Conservation (phyloP, 495 filamentous ascomycete genomes). For the Annulohypoxylon nitens region DNA sequence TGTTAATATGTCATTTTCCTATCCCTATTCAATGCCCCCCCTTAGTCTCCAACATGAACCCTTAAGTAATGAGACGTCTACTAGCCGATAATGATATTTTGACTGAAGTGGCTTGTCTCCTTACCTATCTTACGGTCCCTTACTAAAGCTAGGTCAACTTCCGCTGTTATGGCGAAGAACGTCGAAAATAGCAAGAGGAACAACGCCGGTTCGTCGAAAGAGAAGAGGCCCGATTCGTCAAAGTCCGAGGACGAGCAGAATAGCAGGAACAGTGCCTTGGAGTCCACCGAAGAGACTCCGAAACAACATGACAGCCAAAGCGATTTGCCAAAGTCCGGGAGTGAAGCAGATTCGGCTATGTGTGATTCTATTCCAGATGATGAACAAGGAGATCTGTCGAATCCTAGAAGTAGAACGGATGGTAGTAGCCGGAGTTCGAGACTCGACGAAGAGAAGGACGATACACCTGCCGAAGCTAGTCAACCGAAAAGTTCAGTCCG, state of each 20-base stretch:
- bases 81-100: conserved; percentile 31
- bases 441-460: conserved; percentile 30
- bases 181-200: conserved; percentile 13
- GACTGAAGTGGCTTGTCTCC: conserved; percentile 40
- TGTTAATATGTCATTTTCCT: conserved; percentile 7
- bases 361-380: conserved; percentile 12
- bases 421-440: conserved; percentile 30
- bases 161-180: conserved; percentile 31
- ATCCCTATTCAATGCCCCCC: conserved; percentile 23
- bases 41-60: conserved; percentile 1
- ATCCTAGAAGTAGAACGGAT: conserved; percentile 13
- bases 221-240: conserved; percentile 12
- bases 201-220: conserved; percentile 15
- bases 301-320: conserved; percentile 8
- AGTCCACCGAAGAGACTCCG: not conserved
- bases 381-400: not conserved
- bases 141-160: conserved; percentile 25
- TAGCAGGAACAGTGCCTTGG: not conserved
- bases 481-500: conserved; percentile 18
- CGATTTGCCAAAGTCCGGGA: not conserved
- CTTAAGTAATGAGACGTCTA: conserved; percentile 37
- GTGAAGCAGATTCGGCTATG: conserved; percentile 21
- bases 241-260: conserved; percentile 12
- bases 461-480: conserved; percentile 3
- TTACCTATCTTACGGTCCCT: conserved; percentile 23